Evolutionary conservation across 108 stramenopile genomes (phyloP).

Genomic region (Nitzschia putrida): DNA sequence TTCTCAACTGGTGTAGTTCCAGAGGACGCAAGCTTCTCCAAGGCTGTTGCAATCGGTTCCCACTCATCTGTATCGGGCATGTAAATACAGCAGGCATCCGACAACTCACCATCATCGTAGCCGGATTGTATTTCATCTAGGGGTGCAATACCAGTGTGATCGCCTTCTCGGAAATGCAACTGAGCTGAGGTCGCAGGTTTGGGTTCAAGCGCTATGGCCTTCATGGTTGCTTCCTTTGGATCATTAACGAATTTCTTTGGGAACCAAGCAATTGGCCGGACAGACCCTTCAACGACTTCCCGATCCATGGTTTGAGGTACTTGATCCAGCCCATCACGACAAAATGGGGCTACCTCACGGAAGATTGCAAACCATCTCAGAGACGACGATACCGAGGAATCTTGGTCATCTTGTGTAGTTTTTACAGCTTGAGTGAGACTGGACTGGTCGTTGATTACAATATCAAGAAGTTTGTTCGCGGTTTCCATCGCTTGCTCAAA

Average conservation of each 20-base stretch:
- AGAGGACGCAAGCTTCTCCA: background rate
- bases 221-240: background rate
- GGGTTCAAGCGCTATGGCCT: background rate
- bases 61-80: conserved; percentile 49
- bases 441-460: conserved; percentile 55
- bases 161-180: conserved; percentile 65
- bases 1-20: background rate
- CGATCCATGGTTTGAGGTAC: conserved; percentile 58
- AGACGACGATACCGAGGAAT: conserved; percentile 5
- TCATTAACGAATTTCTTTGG: background rate
- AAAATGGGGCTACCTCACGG: conserved; percentile 54
- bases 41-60: conserved; percentile 20
- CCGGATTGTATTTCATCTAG: conserved; percentile 68
- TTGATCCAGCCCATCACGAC: conserved; percentile 50
- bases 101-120: conserved; percentile 75
- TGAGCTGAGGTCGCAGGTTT: background rate
- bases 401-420: conserved; percentile 68
- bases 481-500: conserved; percentile 55
- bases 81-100: conserved; percentile 59
- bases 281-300: conserved; percentile 47
- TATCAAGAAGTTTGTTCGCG: conserved; percentile 60
- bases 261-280: conserved; percentile 42
- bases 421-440: conserved; percentile 73
- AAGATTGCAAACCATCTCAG: conserved; percentile 84
- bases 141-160: conserved; percentile 69